Evolutionary conservation across 208 protist genomes (phyloP).

Genomic region (Leishmania aethiopica): DNA sequence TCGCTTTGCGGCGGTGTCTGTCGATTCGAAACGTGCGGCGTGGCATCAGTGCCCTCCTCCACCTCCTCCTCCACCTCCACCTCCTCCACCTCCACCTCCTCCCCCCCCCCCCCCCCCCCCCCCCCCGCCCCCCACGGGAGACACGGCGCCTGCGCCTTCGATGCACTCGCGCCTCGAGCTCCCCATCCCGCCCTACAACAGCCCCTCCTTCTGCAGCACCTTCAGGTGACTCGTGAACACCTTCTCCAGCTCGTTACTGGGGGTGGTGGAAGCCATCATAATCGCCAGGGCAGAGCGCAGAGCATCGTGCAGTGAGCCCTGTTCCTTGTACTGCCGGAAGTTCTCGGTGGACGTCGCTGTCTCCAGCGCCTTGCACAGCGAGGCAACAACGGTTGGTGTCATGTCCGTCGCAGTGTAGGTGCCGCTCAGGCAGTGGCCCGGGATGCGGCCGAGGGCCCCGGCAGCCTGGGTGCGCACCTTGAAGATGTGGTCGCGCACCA

Average conservation of each 20-base stretch:
- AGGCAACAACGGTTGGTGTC: constrained; percentile 46
- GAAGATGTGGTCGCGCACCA: constrained; percentile 70
- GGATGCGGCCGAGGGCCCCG: constrained; percentile 44
- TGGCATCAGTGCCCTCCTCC: neutral
- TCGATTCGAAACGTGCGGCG: neutral
- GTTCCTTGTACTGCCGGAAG: constrained; percentile 71
- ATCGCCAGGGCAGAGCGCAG: constrained; percentile 36
- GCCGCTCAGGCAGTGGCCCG: constrained; percentile 28
- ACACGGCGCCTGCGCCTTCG: neutral
- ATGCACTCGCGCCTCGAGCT: neutral
- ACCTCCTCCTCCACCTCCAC: too few species aligned
- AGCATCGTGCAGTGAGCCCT: constrained; percentile 50
- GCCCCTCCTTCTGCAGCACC: constrained; percentile 45
- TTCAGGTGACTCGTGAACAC: constrained; percentile 51
- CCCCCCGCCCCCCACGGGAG: too few species aligned
- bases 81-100: too few species aligned
- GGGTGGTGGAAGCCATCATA: constrained; percentile 53
- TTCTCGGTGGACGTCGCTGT: constrained; percentile 51
- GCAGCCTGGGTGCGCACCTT: constrained; percentile 88
- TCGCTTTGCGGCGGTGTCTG: neutral
- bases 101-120: too few species aligned
- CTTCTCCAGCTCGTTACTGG: constrained; percentile 58
- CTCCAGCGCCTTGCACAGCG: constrained; percentile 67
- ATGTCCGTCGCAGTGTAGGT: constrained; percentile 44
- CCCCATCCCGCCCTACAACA: constrained; percentile 37